Evolutionary conservation across 2,329 filamentous ascomycete genomes (phyloP).

Genomic region (Bretziella fagacearum): DNA sequence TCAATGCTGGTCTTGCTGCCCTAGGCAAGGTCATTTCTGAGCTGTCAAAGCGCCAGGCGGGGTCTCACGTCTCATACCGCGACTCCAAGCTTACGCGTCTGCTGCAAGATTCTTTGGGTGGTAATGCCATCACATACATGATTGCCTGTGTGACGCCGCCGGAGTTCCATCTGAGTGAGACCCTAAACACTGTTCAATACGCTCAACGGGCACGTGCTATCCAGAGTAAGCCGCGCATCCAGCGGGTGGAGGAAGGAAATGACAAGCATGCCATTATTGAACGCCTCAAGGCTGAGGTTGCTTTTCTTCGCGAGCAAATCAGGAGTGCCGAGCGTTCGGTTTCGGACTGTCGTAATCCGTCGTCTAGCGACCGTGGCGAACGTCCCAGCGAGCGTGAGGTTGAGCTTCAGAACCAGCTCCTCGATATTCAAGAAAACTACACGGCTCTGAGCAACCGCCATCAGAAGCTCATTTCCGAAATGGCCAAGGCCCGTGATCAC

Average conservation of each 20-base stretch:
- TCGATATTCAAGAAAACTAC: slow-evolving; percentile 92
- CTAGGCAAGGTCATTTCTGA: slow-evolving; percentile 97
- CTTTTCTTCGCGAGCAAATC: slow-evolving; percentile 87
- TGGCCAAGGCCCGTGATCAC: slow-evolving; percentile 68
- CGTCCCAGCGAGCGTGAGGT: slow-evolving; percentile 69
- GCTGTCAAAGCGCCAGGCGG: slow-evolving; percentile 72
- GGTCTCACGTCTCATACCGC: slow-evolving; percentile 88
- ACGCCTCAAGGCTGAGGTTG: slow-evolving; percentile 78
- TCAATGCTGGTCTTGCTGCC: slow-evolving; percentile 88
- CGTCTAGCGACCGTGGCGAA: slow-evolving; percentile 54
- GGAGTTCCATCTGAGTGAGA: slow-evolving; percentile 94
- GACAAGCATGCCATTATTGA: slow-evolving; percentile 93
- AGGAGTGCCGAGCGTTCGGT: slow-evolving; percentile 57
- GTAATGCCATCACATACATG: slow-evolving; percentile 98
- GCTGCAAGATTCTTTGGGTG: slow-evolving; percentile 88
- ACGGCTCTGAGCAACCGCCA: slow-evolving; percentile 79
- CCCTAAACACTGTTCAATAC: slow-evolving; percentile 92
- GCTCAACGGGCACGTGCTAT: slow-evolving; percentile 91
- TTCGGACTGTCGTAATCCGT: slow-evolving; percentile 35
- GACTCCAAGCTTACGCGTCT: slow-evolving; percentile 94
- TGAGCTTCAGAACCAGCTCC: slow-evolving; percentile 81
- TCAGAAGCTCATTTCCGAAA: slow-evolving; percentile 85
- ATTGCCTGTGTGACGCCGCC: slow-evolving; percentile 95
- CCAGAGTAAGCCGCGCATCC: slow-evolving; percentile 92
- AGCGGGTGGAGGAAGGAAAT: slow-evolving; percentile 67